A percentile compares a stretch with the other conserved stretches of the same genome.
These are phyloP conservation scores for Pholiota molesta DNA, from an alignment of 768 basidiomycete species.

Conservation along the genomic window DNA sequence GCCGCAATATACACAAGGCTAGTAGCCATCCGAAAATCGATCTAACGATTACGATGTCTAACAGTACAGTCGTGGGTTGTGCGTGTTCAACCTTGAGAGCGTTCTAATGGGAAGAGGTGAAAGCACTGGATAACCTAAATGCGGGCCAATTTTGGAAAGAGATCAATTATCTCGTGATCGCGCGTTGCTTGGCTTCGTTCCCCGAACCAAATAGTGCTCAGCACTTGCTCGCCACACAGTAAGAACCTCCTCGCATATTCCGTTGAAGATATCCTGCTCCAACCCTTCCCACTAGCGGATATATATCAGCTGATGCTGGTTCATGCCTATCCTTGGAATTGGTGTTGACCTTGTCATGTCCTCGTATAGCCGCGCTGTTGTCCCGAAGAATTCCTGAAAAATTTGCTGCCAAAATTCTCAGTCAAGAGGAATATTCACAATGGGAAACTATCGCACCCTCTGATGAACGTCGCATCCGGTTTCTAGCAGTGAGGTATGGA, in stretches of 20 bases:
- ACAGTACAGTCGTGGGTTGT: too few species aligned
- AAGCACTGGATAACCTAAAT: not conserved
- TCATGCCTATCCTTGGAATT: slow-evolving; percentile 70
- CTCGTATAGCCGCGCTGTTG: slow-evolving; percentile 63
- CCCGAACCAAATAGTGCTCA: slow-evolving; percentile 11
- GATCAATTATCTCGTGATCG: slow-evolving; percentile 15
- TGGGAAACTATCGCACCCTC: slow-evolving; percentile 33
- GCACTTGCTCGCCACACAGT: too few species aligned
- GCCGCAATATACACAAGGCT: slow-evolving; percentile 47
- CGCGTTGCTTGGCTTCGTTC: slow-evolving; percentile 15
- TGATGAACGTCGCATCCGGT: slow-evolving; percentile 39
- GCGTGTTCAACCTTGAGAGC: too few species aligned
- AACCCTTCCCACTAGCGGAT: too few species aligned
- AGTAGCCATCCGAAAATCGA: slow-evolving; percentile 14
- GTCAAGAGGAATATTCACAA: slow-evolving; percentile 46
- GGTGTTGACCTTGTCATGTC: slow-evolving; percentile 77
- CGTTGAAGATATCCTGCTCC: too few species aligned
- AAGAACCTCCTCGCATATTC: too few species aligned
- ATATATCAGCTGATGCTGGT: not conserved
- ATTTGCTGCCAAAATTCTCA: slow-evolving; percentile 68
- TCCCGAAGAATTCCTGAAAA: slow-evolving; percentile 45
- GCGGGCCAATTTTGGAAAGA: slow-evolving; percentile 1
- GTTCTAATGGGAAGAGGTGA: not conserved
- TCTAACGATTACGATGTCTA: not conserved
- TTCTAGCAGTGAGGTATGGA: slow-evolving; percentile 71